These are phyloP conservation scores for Rubroshorea leprosula DNA, from an alignment of 345 rosid genomes.

Conservation along the genomic window DNA sequence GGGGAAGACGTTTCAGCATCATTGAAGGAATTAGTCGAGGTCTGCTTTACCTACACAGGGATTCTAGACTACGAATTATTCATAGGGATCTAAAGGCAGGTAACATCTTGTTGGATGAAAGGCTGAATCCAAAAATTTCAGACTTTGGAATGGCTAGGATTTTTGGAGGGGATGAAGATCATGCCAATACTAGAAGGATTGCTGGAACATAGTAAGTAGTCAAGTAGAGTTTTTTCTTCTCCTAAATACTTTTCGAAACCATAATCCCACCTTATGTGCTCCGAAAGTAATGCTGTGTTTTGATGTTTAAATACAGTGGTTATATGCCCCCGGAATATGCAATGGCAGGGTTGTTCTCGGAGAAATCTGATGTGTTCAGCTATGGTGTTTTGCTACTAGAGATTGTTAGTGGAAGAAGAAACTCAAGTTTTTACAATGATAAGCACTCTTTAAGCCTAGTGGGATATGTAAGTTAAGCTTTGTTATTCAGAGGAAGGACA, in stretches of 20 bases:
- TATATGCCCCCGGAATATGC: conserved; percentile 10
- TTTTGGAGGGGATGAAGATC: conserved; percentile 18
- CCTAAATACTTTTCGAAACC: neutral
- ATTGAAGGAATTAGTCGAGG: conserved; percentile 24
- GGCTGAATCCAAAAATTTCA: conserved; percentile 24
- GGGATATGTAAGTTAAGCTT: neutral
- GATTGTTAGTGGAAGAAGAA: conserved; percentile 13
- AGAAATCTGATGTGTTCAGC: conserved; percentile 18
- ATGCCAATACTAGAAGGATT: conserved; percentile 18
- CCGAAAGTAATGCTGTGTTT: neutral
- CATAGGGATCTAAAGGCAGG: conserved; percentile 30
- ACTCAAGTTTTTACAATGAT: neutral
- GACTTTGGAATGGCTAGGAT: conserved; percentile 34
- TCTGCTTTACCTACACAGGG: conserved; percentile 24
- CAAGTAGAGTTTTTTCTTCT: neutral
- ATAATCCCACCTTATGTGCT: neutral
- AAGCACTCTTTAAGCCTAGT: neutral
- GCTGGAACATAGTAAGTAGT: conserved; percentile 24
- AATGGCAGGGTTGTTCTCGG: neutral
- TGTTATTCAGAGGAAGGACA: neutral
- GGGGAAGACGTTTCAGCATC: conserved; percentile 20
- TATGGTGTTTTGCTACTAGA: conserved; percentile 17
- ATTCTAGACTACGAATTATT: conserved; percentile 23
- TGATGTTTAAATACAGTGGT: neutral
- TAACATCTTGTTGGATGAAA: conserved; percentile 27